Evolutionary conservation across 176 grass and related monocot genomes (phyloP), one percentile per base, ranked within the genome.

Genomic region (Oryza coarctata): DNA sequence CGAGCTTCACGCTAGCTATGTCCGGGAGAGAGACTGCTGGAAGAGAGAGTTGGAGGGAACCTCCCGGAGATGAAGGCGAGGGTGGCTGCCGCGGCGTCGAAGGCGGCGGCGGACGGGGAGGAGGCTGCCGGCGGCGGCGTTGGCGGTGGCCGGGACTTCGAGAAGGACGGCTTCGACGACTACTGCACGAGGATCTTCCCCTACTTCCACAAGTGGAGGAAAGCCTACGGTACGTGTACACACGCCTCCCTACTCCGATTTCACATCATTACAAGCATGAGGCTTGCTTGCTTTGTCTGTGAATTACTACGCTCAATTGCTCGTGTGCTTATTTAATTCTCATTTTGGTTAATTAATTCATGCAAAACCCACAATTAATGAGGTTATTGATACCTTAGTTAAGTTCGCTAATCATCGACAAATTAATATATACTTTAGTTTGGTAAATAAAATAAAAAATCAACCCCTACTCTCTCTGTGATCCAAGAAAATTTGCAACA

Each of bases 191-290:
- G 62, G 86, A 84, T 98, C 76, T 98, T 98, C 82, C 96, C 96
- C 73, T 95, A 95, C 81, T 95, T 98, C 61, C 80, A 91, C 45
- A 84, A 90, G 38, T 98, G 96, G 96, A 95, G 96, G 81, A 98
- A 93, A 79, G 68, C 82, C 77, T 95, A 95, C 68, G 96, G 96
- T 98, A 91, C 20, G 55, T 41, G 87, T 68, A 20, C 55, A 11
- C 9, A 36, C 55, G 20, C 23, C 25, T 52, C 12, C 9, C 12
- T 25, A 39, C 26, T n/a, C 68, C 31, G 12, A 25, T 70, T 39
- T 15, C 36, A 23, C 23, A 40, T 40, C 36, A 39, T 26, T 70
- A 41, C 68, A 34, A 57, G 72, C 17, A 33, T 34, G 29, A 52
- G 20, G 47, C 47, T 52, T 52, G 47, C 47, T 20, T 52, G 9